A percentile compares a stretch with the other conserved stretches of the same genome.
phyloP scores from a whole-genome alignment of 192 early-diverging fungal species.

The Entomortierella parvispora region DNA sequence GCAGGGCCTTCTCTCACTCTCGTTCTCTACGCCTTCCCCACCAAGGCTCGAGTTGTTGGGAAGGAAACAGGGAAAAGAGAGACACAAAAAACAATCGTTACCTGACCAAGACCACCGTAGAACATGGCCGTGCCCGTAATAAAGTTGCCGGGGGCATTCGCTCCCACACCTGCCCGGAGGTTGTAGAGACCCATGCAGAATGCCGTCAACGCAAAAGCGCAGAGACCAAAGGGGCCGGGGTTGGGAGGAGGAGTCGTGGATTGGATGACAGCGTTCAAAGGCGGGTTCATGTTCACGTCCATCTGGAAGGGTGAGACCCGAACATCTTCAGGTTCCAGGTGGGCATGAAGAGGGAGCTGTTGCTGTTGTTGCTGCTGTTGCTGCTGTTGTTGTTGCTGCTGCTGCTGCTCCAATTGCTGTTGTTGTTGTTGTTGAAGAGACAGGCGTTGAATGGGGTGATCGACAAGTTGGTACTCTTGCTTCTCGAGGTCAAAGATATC shows the following conservation, averaged over 20 bases:
- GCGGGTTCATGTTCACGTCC: constrained; percentile 33
- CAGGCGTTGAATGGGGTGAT: constrained; percentile 26
- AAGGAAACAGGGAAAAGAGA: not conserved
- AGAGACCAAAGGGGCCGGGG: constrained; percentile 47
- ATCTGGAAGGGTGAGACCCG: constrained; percentile 38
- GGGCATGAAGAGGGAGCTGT: constrained; percentile 36
- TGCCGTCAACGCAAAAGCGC: constrained; percentile 47
- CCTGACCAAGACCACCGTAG: constrained; percentile 44
- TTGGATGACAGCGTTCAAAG: constrained; percentile 30
- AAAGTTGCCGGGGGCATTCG: constrained; percentile 36
- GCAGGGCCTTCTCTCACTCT: not conserved
- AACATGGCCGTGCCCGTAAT: constrained; percentile 47
- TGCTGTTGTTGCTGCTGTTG: constrained; percentile 15
- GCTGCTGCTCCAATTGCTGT: constrained; percentile 23
- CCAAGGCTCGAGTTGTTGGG: not conserved
- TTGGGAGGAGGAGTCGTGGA: constrained; percentile 24
- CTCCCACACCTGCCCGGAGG: constrained; percentile 21
- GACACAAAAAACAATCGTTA: not conserved
- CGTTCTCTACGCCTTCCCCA: not conserved
- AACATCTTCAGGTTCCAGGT: constrained; percentile 36
- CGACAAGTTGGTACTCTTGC: constrained; percentile 18
- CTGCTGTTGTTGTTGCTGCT: constrained; percentile 20
- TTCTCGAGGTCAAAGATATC: constrained; percentile 31
- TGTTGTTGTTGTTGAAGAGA: constrained; percentile 15
- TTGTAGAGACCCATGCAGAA: constrained; percentile 50